Conservation (phyloP, 2,329 filamentous ascomycete species). For the Microascus cirrosus region DNA sequence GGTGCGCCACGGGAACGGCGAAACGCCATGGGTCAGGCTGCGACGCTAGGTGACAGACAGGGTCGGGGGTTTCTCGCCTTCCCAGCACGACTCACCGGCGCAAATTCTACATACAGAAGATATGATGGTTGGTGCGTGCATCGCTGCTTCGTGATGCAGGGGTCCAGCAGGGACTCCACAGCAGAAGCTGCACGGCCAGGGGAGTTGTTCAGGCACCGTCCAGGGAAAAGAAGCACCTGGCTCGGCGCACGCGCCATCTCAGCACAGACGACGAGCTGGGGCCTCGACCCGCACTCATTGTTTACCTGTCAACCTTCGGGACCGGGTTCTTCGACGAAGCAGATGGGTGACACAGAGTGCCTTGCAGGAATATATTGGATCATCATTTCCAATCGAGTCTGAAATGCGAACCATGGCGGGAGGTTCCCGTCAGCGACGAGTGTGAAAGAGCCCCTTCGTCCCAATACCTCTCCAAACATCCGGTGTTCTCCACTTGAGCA, state of each 20-base stretch:
- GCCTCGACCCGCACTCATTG: neutral
- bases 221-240: neutral
- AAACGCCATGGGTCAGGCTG: neutral
- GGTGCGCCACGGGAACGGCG: neutral
- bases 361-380: conserved; percentile 6
- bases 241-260: neutral
- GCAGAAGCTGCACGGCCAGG: neutral
- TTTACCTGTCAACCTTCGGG: neutral
- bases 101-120: neutral
- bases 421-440: too few species aligned
- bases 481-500: neutral
- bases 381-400: neutral
- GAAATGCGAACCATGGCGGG: too few species aligned
- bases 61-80: neutral
- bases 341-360: neutral
- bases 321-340: neutral
- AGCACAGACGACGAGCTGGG: neutral
- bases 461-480: too few species aligned
- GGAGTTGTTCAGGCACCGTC: neutral
- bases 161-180: neutral
- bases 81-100: neutral
- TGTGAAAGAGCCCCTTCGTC: too few species aligned
- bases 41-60: neutral
- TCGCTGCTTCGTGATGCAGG: neutral
- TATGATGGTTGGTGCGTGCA: neutral